Evolutionary conservation across 2,329 filamentous ascomycete genomes (phyloP).

Genomic region (Trichophyton rubrum): DNA sequence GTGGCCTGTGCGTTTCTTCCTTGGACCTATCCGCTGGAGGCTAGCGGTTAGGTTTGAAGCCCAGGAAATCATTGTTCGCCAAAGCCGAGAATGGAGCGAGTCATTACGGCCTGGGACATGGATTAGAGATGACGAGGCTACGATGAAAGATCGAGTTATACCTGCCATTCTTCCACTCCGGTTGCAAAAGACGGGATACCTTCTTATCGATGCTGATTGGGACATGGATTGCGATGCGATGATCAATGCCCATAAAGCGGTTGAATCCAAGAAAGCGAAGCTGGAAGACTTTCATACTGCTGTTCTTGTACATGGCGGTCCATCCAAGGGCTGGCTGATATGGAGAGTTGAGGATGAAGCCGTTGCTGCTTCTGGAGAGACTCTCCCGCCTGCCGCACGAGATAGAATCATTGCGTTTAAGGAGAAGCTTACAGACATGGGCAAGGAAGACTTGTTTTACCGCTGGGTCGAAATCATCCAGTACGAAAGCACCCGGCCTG

Average conservation of each 20-base stretch:
- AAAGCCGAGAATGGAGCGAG: slow-evolving; percentile 57
- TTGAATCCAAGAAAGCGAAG: slow-evolving; percentile 42
- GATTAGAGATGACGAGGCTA: slow-evolving; percentile 41
- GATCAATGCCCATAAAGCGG: slow-evolving; percentile 57
- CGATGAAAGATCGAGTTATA: slow-evolving; percentile 45
- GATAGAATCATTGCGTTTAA: slow-evolving; percentile 71
- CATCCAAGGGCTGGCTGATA: slow-evolving; percentile 58
- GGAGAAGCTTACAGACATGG: slow-evolving; percentile 59
- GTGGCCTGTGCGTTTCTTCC: slow-evolving; percentile 62
- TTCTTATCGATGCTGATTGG: slow-evolving; percentile 75
- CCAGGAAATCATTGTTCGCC: slow-evolving; percentile 68
- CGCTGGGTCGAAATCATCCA: slow-evolving; percentile 88
- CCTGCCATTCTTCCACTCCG: slow-evolving; percentile 56
- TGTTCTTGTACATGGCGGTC: slow-evolving; percentile 52
- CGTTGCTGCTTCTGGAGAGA: slow-evolving; percentile 21
- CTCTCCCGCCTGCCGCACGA: slow-evolving; percentile 19
- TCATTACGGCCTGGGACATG: slow-evolving; percentile 12
- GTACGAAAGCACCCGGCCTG: slow-evolving; percentile 66
- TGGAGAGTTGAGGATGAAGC: slow-evolving; percentile 48
- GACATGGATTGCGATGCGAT: slow-evolving; percentile 77
- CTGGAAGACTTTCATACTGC: slow-evolving; percentile 59
- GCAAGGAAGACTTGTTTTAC: slow-evolving; percentile 82
- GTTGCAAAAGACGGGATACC: slow-evolving; percentile 71
- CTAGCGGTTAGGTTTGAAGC: slow-evolving; percentile 62
- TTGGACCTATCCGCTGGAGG: slow-evolving; percentile 60